Percentiles rank a stretch among this genome's conserved stretches.
phyloP scores from a whole-genome alignment of 306 rosid genomes.

The Hylodesmum podocarpum region DNA sequence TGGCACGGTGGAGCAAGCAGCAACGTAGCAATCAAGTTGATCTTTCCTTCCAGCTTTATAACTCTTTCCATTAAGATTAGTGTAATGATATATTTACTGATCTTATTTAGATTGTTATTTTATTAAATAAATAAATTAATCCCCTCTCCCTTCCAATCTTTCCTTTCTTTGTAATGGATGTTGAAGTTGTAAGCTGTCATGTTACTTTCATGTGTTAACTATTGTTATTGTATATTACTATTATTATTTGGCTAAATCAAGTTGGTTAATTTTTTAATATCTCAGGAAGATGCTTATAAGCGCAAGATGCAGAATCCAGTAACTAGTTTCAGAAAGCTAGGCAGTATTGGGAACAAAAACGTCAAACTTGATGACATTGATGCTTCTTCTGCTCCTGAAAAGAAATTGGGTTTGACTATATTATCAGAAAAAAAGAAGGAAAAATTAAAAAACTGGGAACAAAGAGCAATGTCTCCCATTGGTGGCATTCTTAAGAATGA shows the following conservation, averaged over 20 bases:
- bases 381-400: conserved; percentile 29
- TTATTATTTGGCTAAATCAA: neutral
- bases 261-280: conserved; percentile 27
- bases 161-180: neutral
- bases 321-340: conserved; percentile 35
- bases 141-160: too few species aligned
- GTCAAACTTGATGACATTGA: conserved; percentile 24
- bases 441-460: conserved; percentile 33
- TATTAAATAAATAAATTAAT: too few species aligned
- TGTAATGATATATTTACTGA: too few species aligned
- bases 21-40: too few species aligned
- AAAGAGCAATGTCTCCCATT: conserved; percentile 39
- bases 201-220: neutral
- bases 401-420: conserved; percentile 39
- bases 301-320: conserved; percentile 42
- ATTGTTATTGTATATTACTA: neutral
- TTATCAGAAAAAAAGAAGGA: conserved; percentile 43
- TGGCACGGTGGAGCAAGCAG: too few species aligned
- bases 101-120: too few species aligned
- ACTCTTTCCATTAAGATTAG: too few species aligned
- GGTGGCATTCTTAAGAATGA: conserved; percentile 59
- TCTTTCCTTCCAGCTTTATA: too few species aligned
- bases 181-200: neutral
- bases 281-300: conserved; percentile 46
- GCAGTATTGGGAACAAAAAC: conserved; percentile 11